Evolutionary conservation across 176 grass and related monocot species (phyloP).

Genomic region (Tuctoria greenei): DNA sequence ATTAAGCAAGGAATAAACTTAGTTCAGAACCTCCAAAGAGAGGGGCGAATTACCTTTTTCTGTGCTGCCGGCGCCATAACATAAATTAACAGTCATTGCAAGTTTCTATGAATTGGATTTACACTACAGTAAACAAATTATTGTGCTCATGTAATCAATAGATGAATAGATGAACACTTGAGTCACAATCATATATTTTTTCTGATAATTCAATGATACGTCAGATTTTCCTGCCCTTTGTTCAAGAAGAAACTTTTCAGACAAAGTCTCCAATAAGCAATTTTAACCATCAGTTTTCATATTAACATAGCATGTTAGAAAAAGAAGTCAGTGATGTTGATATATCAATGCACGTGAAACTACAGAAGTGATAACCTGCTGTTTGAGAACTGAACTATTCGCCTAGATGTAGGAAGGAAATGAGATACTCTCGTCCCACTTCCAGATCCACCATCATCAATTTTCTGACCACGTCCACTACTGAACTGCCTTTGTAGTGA

Average conservation of each 20-base stretch:
- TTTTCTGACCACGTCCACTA: slow-evolving; percentile 65
- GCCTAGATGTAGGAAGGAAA: slow-evolving; percentile 84
- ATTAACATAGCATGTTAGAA: neutral
- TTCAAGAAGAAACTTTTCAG: neutral
- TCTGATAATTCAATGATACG: neutral
- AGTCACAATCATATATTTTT: neutral
- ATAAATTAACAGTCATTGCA: slow-evolving; percentile 3
- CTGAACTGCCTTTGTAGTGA: slow-evolving; percentile 92
- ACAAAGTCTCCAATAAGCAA: neutral
- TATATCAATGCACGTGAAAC: slow-evolving; percentile 6
- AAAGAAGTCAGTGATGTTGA: neutral
- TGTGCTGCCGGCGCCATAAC: no score
- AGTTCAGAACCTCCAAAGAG: no score
- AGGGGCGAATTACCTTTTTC: no score
- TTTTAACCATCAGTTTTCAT: neutral
- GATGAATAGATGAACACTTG: neutral
- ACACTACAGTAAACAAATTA: neutral
- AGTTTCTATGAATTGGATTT: slow-evolving; percentile 11
- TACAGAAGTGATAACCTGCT: slow-evolving; percentile 54
- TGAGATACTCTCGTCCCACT: slow-evolving; percentile 77
- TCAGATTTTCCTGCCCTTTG: neutral
- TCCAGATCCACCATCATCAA: slow-evolving; percentile 56
- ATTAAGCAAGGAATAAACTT: no score
- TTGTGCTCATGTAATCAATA: slow-evolving; percentile 6
- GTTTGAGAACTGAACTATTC: slow-evolving; percentile 98